phyloP scores from a whole-genome alignment of 1,284 basidiomycete genomes.

The Meira miltonrushii region DNA sequence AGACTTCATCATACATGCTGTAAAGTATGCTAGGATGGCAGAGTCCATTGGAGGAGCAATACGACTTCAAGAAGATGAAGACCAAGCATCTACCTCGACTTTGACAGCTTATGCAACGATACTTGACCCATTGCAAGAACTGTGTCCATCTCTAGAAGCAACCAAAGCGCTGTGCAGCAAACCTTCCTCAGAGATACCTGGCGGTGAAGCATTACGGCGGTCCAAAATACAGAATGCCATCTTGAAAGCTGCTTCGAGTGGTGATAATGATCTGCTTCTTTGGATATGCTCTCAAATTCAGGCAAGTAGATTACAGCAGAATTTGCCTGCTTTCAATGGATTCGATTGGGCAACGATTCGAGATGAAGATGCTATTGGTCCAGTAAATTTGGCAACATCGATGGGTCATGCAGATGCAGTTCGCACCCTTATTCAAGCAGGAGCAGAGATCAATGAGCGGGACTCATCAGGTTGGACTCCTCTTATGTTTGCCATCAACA shows the following conservation, averaged over 20 bases:
- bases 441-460: slow-evolving; percentile 38
- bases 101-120: neutral
- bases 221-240: slow-evolving; percentile 20
- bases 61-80: no score
- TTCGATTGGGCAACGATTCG: slow-evolving; percentile 19
- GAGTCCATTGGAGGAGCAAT: no score
- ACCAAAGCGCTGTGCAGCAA: slow-evolving; percentile 22
- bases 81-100: no score
- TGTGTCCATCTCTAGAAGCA: slow-evolving; percentile 31
- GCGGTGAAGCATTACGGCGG: slow-evolving; percentile 10
- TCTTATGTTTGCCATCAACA: slow-evolving; percentile 83
- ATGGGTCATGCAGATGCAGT: slow-evolving; percentile 42
- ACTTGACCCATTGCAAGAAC: slow-evolving; percentile 21
- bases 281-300: slow-evolving; percentile 31
- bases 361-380: slow-evolving; percentile 36
- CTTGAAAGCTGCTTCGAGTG: slow-evolving; percentile 30
- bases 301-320: slow-evolving; percentile 16
- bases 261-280: slow-evolving; percentile 38
- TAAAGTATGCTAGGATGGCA: no score
- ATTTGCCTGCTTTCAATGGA: slow-evolving; percentile 6
- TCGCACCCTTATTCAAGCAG: slow-evolving; percentile 30
- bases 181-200: slow-evolving; percentile 7
- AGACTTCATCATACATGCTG: no score
- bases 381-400: slow-evolving; percentile 36
- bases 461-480: slow-evolving; percentile 73